Evolutionary conservation across 148 eudicot species (phyloP).

Genomic region (Bassia scoparia): DNA sequence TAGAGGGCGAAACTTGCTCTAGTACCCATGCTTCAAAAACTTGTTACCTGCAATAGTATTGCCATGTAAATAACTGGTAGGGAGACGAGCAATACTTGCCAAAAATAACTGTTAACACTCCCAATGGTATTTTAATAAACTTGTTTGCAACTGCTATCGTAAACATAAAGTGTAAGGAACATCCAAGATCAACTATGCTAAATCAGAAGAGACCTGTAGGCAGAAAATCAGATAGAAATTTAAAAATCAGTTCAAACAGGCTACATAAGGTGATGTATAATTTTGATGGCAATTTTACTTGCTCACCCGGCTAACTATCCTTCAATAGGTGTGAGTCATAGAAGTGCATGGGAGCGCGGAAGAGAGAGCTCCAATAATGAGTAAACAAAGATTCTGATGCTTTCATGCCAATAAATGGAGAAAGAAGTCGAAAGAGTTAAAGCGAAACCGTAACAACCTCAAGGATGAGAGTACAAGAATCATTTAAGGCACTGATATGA

Average conservation of each 20-base stretch:
- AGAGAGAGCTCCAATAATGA: slow-evolving; percentile 64
- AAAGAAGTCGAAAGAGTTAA: slow-evolving; percentile 50
- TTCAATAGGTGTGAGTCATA: slow-evolving; percentile 91
- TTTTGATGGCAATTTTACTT: neutral
- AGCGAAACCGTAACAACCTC: slow-evolving; percentile 40
- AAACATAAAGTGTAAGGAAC: slow-evolving; percentile 63
- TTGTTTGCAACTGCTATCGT: slow-evolving; percentile 59
- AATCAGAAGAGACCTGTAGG: slow-evolving; percentile 70
- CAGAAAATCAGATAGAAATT: neutral
- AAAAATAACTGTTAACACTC: slow-evolving; percentile 67
- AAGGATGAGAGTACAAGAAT: slow-evolving; percentile 63
- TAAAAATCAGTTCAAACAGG: too few species aligned
- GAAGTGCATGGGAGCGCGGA: slow-evolving; percentile 92
- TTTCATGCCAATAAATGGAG: slow-evolving; percentile 55
- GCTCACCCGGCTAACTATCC: slow-evolving; percentile 82
- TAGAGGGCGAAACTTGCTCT: neutral
- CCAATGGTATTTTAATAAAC: slow-evolving; percentile 55
- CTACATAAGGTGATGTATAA: too few species aligned
- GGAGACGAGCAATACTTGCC: slow-evolving; percentile 89
- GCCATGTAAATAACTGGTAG: slow-evolving; percentile 67
- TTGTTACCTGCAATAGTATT: slow-evolving; percentile 67
- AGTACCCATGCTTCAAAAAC: neutral
- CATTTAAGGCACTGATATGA: slow-evolving; percentile 50
- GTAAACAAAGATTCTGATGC: slow-evolving; percentile 72
- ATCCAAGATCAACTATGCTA: slow-evolving; percentile 88